phyloP scores from a whole-genome alignment of 306 rosid species.

The Corylus americana region DNA sequence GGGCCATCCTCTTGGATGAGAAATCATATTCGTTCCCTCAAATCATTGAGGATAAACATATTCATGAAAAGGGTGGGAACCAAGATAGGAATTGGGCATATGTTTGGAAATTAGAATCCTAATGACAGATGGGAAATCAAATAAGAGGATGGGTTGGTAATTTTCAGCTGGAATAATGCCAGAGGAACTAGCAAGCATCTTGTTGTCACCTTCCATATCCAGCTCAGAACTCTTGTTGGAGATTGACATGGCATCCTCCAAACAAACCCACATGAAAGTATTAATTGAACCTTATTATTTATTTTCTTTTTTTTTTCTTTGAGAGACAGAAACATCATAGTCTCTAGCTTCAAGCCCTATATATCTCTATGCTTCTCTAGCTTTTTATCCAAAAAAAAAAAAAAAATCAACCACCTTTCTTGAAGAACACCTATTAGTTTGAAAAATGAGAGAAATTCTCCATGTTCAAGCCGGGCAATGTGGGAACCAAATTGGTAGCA shows the following conservation, averaged over 20 bases:
- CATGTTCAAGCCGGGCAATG: conserved; percentile 93
- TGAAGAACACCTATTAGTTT: neutral
- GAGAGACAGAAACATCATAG: conserved; percentile 21
- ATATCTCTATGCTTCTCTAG: neutral
- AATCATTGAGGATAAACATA: too few relatives aligned
- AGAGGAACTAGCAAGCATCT: conserved; percentile 43
- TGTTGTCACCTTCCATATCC: conserved; percentile 72
- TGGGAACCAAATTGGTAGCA: conserved; percentile 87
- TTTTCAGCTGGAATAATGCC: conserved; percentile 36
- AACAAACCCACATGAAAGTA: conserved; percentile 74
- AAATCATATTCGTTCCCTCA: too few relatives aligned
- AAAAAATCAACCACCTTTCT: neutral
- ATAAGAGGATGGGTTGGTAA: conserved; percentile 52
- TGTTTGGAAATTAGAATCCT: neutral
- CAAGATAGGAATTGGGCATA: too few relatives aligned
- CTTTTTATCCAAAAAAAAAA: neutral
- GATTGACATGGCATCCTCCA: conserved; percentile 59
- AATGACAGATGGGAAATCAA: conserved; percentile 53
- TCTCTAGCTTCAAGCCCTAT: conserved; percentile 17
- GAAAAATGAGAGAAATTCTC: conserved; percentile 88
- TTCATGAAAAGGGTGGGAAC: too few relatives aligned
- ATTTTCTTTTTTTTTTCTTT: neutral
- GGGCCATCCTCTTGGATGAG: too few relatives aligned
- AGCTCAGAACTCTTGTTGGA: conserved; percentile 65
- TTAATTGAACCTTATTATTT: conserved; percentile 39